Percentiles rank a stretch among this genome's conserved stretches.
Conservation (phyloP, 441 rosid genomes). For the Gossypium schwendimanii region DNA sequence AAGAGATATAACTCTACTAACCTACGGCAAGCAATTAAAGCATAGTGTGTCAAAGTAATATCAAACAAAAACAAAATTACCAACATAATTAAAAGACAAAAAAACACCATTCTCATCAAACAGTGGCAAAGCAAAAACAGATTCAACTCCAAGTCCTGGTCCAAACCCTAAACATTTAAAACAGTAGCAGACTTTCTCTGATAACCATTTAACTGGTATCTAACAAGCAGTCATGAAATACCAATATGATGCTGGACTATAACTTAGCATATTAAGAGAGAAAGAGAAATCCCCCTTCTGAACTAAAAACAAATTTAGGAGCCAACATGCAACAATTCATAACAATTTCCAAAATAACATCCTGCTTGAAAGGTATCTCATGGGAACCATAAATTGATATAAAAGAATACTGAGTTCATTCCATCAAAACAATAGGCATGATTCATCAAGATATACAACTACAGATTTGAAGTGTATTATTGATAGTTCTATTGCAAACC, state of each 20-base stretch:
- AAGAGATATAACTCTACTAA: neutral
- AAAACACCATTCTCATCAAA: neutral
- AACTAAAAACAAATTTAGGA: neutral
- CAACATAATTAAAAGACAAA: neutral
- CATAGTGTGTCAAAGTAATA: neutral
- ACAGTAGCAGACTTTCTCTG: conserved; percentile 1
- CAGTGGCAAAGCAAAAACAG: neutral
- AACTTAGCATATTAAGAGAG: neutral
- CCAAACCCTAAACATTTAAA: neutral
- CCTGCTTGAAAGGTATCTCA: neutral
- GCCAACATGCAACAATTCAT: neutral
- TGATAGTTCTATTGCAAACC: conserved; percentile 36
- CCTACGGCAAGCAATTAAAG: neutral
- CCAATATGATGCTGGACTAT: neutral
- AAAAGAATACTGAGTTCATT: neutral
- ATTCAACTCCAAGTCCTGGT: neutral
- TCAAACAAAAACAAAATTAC: neutral
- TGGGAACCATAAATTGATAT: neutral
- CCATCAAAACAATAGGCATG: neutral
- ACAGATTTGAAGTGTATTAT: neutral
- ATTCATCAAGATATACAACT: neutral
- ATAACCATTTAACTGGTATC: neutral
- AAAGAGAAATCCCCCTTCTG: neutral
- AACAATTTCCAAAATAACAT: neutral
- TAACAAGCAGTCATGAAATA: neutral